Evolutionary conservation across 768 basidiomycete species (phyloP), one percentile per base, ranked within the genome.

Genomic region (Amanita jacksonii): DNA sequence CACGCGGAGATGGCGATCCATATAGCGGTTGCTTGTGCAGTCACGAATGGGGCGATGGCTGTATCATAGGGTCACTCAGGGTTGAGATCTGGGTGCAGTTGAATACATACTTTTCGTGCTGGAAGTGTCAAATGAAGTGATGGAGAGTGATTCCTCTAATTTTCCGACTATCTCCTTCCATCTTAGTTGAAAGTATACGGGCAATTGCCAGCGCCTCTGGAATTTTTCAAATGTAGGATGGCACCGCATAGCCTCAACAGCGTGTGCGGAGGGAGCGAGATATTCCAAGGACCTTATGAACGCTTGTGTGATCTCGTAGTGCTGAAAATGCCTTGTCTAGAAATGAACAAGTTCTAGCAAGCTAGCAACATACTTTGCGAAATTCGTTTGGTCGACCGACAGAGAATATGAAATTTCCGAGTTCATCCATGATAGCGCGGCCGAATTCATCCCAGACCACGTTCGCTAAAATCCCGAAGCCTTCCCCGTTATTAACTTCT

Each of bases 151-250:
- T 9, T 82, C 80, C 63, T 99, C 96, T 12, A 96, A 63, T 39
- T 68, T 70, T 0, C 73, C 64, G 0, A 92, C 78, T 41, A 94
- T 86, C 56, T 96, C 94, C 62, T 96, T 96, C 90, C 93, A 94
- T 34, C 94, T 76, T 48, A 99, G 67, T 56, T 99, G 96, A 60
- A 94, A 98, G 58, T 98, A 98, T 7, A 98, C 85, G 1, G 90
- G 87, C 2, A 99, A 73, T 57, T 98, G 96, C 93, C 96, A 99
- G 27, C 91, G 75, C 48, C 76, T 72, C 56, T 85, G 77, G 56
- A 98, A 96, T 1, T 79, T 62, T 18, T 55, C 50, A 58, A 81
- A 94, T 3, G 79, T 67, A 0, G 79, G 74, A 58, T 90, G 85
- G 3, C 66, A 56, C 3, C 89, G 77, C 75, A 97, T 81, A 2